Conservation (phyloP, 1,284 basidiomycete genomes). For the Stereum hirsutum region DNA sequence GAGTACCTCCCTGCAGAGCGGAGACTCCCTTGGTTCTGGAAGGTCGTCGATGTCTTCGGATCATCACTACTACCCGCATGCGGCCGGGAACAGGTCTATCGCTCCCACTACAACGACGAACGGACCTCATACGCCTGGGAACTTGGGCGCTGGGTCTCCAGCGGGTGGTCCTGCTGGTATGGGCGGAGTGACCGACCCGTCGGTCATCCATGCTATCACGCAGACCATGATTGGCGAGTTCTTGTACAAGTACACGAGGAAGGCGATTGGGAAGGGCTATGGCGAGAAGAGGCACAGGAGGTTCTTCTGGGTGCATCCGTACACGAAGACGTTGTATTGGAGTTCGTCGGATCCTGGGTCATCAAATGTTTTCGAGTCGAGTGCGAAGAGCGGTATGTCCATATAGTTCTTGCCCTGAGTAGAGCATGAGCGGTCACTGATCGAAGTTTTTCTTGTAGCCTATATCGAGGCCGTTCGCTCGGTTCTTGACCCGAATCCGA, state of each 20-base stretch:
- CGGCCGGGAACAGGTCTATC: constrained; percentile 27
- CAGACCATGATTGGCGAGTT: constrained; percentile 99
- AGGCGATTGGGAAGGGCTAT: constrained; percentile 85
- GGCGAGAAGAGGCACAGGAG: constrained; percentile 88
- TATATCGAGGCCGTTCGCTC: constrained; percentile 90
- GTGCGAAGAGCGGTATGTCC: constrained; percentile 89
- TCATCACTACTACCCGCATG: constrained; percentile 40
- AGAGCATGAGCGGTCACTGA: constrained; percentile 5
- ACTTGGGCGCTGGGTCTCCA: too few species aligned
- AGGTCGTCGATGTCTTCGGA: constrained; percentile 76
- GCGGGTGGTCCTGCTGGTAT: constrained; percentile 23
- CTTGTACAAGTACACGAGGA: constrained; percentile 94
- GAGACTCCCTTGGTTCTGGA: constrained; percentile 55
- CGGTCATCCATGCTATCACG: constrained; percentile 91
- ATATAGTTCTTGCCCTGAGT: constrained; percentile 3
- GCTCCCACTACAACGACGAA: constrained; percentile 12
- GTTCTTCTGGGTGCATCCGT: constrained; percentile 99
- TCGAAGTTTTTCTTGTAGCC: constrained; percentile 41
- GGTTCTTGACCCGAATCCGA: constrained; percentile 87
- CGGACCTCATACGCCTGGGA: constrained; percentile 11
- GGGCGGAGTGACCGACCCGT: constrained; percentile 64
- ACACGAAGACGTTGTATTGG: constrained; percentile 98
- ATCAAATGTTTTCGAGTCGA: constrained; percentile 80
- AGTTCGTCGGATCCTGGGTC: constrained; percentile 90
- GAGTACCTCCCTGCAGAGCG: constrained; percentile 55